These are phyloP conservation scores for Saksenaea vasiformis DNA, from an alignment of 371 early-diverging fungal genomes.

Conservation along the genomic window DNA sequence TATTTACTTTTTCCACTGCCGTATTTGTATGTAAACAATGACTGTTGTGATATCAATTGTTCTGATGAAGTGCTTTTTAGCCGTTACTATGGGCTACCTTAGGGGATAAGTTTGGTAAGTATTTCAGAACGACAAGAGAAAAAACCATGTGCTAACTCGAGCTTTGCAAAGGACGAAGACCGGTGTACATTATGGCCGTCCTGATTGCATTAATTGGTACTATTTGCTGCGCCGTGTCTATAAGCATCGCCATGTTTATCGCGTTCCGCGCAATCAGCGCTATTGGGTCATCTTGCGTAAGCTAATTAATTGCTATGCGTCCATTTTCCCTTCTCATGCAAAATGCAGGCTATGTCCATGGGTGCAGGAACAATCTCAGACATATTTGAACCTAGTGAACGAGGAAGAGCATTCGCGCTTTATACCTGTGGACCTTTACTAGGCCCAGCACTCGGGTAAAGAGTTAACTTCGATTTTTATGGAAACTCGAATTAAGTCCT, in stretches of 20 bases:
- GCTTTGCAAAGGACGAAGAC: constrained; percentile 20
- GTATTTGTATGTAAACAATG: constrained; percentile 18
- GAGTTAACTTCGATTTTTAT: neutral
- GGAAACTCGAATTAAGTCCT: neutral
- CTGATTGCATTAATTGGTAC: constrained; percentile 24
- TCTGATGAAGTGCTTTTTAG: constrained; percentile 9
- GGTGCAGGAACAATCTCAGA: constrained; percentile 51
- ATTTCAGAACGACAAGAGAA: neutral
- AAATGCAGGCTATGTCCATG: constrained; percentile 35
- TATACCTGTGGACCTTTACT: constrained; percentile 42
- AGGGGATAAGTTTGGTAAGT: constrained; percentile 24
- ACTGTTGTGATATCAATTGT: neutral
- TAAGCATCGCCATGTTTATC: constrained; percentile 29
- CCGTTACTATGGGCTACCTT: constrained; percentile 33
- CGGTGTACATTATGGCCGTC: constrained; percentile 23
- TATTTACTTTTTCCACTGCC: constrained; percentile 27
- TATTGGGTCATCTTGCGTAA: constrained; percentile 28
- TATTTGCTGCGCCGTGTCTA: constrained; percentile 24
- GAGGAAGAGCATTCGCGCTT: constrained; percentile 41
- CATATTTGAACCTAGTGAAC: constrained; percentile 38
- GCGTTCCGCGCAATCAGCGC: constrained; percentile 30
- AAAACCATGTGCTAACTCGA: neutral
- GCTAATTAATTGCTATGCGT: neutral
- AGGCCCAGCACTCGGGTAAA: constrained; percentile 22
- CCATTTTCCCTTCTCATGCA: neutral